Conservation (phyloP, 2,329 filamentous ascomycete genomes). For the Trichothecium roseum region DNA sequence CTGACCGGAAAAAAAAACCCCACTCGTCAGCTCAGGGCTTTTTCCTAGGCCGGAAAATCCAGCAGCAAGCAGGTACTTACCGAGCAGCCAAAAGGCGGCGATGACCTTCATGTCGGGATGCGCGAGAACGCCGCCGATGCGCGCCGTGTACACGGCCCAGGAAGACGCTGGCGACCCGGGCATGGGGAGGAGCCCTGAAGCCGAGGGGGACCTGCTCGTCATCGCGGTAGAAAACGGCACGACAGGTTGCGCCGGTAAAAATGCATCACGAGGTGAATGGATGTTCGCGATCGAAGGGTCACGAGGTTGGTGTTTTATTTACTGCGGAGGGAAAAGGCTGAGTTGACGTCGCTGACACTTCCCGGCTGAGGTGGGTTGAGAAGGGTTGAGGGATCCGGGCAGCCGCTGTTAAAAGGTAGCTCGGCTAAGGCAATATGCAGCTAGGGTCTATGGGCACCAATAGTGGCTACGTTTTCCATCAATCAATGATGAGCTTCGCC, state of each 20-base stretch:
- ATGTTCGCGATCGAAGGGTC: no score
- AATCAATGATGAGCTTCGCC: slow-evolving; percentile 18
- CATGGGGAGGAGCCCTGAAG: slow-evolving; percentile 41
- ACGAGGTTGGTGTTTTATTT: no score
- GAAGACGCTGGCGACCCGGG: slow-evolving; percentile 52
- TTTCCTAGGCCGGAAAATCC: not conserved
- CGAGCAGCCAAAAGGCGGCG: slow-evolving; percentile 86
- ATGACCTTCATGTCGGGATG: slow-evolving; percentile 63
- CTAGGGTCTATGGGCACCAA: no score
- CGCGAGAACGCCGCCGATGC: slow-evolving; percentile 51
- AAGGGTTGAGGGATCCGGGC: no score
- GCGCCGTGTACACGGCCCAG: slow-evolving; percentile 62
- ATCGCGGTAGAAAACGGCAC: slow-evolving; percentile 9
- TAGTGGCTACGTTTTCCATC: no score
- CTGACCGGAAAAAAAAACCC: slow-evolving; percentile 10
- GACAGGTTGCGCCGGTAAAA: not conserved
- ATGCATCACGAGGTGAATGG: not conserved
- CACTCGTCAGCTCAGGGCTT: not conserved
- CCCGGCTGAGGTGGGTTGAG: no score
- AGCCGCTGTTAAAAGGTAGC: no score
- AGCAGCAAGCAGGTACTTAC: slow-evolving; percentile 32
- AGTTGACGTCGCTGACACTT: no score
- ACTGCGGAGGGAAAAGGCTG: no score
- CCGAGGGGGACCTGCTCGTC: slow-evolving; percentile 28
- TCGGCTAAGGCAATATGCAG: no score